Percentiles rank a stretch among this genome's conserved stretches.
These are phyloP conservation scores for Trichoderma koningii DNA, from an alignment of 2,329 filamentous ascomycete genomes.

Conservation along the genomic window DNA sequence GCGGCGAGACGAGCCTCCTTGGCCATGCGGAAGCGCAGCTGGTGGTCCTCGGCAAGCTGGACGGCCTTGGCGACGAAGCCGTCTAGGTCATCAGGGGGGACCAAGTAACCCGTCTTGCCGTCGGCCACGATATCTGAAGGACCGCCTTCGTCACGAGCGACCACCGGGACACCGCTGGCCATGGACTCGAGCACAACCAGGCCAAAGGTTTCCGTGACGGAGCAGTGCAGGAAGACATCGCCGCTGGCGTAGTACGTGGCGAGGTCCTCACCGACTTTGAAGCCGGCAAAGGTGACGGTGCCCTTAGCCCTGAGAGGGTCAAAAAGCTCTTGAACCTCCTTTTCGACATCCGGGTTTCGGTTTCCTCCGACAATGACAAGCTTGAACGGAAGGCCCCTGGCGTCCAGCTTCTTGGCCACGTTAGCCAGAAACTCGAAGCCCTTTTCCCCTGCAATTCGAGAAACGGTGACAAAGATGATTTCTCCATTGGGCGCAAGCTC, in stretches of 20 bases:
- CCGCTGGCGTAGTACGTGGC: slow-evolving; percentile 68
- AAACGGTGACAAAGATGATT: slow-evolving; percentile 66
- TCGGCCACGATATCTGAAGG: slow-evolving; percentile 67
- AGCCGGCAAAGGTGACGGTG: slow-evolving; percentile 67
- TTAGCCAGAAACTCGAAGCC: slow-evolving; percentile 68
- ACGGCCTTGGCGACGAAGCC: slow-evolving; percentile 58
- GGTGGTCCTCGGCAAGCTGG: slow-evolving; percentile 49
- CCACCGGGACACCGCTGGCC: slow-evolving; percentile 69
- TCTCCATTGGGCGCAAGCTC: slow-evolving; percentile 63
- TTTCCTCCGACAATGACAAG: slow-evolving; percentile 70
- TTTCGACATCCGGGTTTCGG: slow-evolving; percentile 62
- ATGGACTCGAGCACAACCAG: slow-evolving; percentile 71
- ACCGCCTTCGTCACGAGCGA: slow-evolving; percentile 69
- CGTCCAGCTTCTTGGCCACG: slow-evolving; percentile 56
- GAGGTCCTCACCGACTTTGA: slow-evolving; percentile 61
- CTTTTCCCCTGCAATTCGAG: slow-evolving; percentile 69
- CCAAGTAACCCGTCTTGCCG: slow-evolving; percentile 61
- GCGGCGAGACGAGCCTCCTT: slow-evolving; percentile 56
- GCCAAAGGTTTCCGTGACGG: slow-evolving; percentile 71
- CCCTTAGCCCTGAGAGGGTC: slow-evolving; percentile 49
- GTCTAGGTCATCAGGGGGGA: slow-evolving; percentile 60
- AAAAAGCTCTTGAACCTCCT: slow-evolving; percentile 63
- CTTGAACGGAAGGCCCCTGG: slow-evolving; percentile 60
- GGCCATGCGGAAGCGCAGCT: slow-evolving; percentile 50
- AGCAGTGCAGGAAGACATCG: slow-evolving; percentile 72